Base-by-base conservation (phyloP, 2,329 filamentous ascomycete species). In the Fusarium napiforme region DNA sequence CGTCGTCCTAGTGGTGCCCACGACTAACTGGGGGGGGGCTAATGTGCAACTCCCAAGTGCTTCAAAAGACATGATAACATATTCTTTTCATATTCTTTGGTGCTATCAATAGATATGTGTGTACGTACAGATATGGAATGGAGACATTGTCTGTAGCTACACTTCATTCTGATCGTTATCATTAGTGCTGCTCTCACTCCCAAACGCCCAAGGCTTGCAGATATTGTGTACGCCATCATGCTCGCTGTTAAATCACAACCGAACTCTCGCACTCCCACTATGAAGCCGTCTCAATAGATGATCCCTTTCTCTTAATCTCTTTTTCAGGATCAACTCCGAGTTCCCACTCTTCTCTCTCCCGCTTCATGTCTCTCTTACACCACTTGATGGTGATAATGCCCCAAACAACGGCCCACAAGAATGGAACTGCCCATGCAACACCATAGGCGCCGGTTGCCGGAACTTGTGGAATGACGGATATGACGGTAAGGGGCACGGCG, bases 341-440 rank as follows among this genome's bases (percentile, higher is more conserved):
- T 64, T 84, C 78, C 82, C 82, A 84, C 59, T 83, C 82, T 23
- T 81, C 63, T 32, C 81, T 77, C 67, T 84, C 82, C 36, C 77
- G 71, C 9, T 78, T 76, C 82, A 84, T 83, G 10, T 81, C 79
- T 37, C 61, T 64, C 74, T 83, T 83, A 61, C 82, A 83, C 82
- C 80, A 82, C 36, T 68, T 61, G 34, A 83, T 79, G 8, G 81
- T 78, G 30, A 83, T 80, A 45, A 74, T 43, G 7, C 78, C 81
- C 82, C 82, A 84, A 9, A 83, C 10, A 8, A 60, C 68, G 23
- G 76, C 75, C 82, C 82, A 84, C 11, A 83, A 58, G 56, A 84
- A 84, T 2, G 82, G 82, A n/a, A 82, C 81, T 14, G 81, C 79
- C 82, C 82, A 84, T 67, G 81, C 81, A 18, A 84, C 64, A 45